Percentiles rank a stretch among this genome's conserved stretches.
phyloP scores from a whole-genome alignment of 2,329 filamentous ascomycete genomes.

The Stemphylium beticola region DNA sequence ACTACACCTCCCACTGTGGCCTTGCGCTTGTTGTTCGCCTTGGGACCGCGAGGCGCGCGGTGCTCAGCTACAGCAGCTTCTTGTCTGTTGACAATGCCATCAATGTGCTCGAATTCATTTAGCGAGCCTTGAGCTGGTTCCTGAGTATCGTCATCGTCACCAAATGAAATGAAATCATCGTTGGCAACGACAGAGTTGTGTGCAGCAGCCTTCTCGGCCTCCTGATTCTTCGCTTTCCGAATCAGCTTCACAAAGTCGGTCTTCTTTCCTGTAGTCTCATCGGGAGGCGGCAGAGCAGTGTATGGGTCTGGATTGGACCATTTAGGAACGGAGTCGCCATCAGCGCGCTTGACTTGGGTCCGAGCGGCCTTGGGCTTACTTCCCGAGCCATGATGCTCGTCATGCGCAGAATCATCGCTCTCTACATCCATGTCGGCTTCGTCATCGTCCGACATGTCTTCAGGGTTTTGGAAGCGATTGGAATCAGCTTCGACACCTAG shows the following conservation, averaged over 20 bases:
- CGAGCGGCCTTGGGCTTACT: conserved; percentile 35
- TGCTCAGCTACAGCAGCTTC: conserved; percentile 19
- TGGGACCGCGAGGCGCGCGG: conserved; percentile 14
- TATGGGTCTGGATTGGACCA: conserved; percentile 98
- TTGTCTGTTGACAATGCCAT: conserved; percentile 11
- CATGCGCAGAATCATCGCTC: conserved; percentile 31
- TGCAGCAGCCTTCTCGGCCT: conserved; percentile 61
- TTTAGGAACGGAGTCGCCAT: conserved; percentile 63
- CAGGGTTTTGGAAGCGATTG: conserved; percentile 49
- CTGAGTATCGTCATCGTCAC: conserved; percentile 44
- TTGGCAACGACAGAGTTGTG: conserved; percentile 54
- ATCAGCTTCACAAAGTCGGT: conserved; percentile 90
- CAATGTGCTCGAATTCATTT: conserved; percentile 25
- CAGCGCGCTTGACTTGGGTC: conserved; percentile 25
- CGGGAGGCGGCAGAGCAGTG: conserved; percentile 80
- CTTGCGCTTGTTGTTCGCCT: conserved; percentile 69
- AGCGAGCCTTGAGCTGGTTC: conserved; percentile 31
- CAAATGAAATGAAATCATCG: conserved; percentile 91
- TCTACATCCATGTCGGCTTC: conserved; percentile 42
- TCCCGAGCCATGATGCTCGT: conserved; percentile 13
- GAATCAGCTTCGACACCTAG: conserved; percentile 52
- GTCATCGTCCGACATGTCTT: conserved; percentile 50
- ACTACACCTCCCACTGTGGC: conserved; percentile 55
- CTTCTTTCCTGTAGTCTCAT: conserved; percentile 74
- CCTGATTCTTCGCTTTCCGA: conserved; percentile 77